phyloP scores from a whole-genome alignment of 2,329 filamentous ascomycete species.

The Fusarium ambrosium region DNA sequence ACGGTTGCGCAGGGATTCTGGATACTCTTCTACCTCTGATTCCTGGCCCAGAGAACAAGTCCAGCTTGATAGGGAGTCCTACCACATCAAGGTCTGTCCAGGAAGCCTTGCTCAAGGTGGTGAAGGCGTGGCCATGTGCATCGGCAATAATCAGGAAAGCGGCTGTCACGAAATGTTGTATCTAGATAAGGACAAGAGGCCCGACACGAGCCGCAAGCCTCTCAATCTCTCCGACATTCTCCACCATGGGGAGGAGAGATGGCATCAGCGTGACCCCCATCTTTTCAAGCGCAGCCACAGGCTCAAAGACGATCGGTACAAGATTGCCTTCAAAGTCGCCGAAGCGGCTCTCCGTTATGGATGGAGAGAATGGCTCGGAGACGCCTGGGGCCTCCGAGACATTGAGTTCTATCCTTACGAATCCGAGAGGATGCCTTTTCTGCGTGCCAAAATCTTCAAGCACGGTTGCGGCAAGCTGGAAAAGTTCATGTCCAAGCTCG shows the following conservation, averaged over 20 bases:
- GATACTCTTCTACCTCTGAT: slow-evolving; percentile 11
- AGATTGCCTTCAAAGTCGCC: slow-evolving; percentile 12
- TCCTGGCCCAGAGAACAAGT: not conserved
- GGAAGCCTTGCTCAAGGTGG: slow-evolving; percentile 18
- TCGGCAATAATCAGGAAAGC: slow-evolving; percentile 5
- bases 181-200: slow-evolving; percentile 6
- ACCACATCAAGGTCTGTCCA: slow-evolving; percentile 12
- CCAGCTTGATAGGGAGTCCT: not conserved
- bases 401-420: slow-evolving; percentile 15
- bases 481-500: slow-evolving; percentile 9
- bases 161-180: slow-evolving; percentile 11
- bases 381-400: slow-evolving; percentile 8
- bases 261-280: not conserved
- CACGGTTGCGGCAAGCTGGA: not conserved
- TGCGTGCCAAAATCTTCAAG: not conserved
- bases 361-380: slow-evolving; percentile 19
- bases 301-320: slow-evolving; percentile 3
- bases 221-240: slow-evolving; percentile 14
- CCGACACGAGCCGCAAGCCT: not conserved
- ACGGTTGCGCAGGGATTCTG: slow-evolving; percentile 9
- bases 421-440: slow-evolving; percentile 13
- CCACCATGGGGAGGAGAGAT: not conserved
- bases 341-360: slow-evolving; percentile 21
- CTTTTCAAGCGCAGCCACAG: not conserved
- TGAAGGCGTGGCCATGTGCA: slow-evolving; percentile 18